Conservation (phyloP, 345 rosid genomes). For the Pistacia vera region DNA sequence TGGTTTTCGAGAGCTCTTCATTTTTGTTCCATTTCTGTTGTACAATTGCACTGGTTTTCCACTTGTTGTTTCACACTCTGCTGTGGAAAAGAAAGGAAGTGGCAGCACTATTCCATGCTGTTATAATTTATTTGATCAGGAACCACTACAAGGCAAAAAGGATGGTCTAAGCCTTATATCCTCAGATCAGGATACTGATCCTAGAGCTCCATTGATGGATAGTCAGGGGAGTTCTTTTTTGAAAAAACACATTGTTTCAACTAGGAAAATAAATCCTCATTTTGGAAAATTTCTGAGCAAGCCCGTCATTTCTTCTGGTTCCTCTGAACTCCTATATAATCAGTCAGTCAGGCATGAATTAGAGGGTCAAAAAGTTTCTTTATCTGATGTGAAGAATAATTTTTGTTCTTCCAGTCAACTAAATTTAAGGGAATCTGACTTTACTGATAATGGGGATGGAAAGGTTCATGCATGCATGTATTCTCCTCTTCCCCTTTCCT, state of each 20-base stretch:
- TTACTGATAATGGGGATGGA: slow-evolving; percentile 40
- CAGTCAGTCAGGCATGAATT: slow-evolving; percentile 33
- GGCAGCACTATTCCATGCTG: slow-evolving; percentile 66
- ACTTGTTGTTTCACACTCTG: slow-evolving; percentile 60
- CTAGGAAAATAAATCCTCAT: slow-evolving; percentile 30
- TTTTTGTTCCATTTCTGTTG: slow-evolving; percentile 77
- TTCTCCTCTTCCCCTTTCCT: slow-evolving; percentile 60
- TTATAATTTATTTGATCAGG: slow-evolving; percentile 63
- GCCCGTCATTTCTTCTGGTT: slow-evolving; percentile 40
- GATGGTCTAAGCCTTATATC: slow-evolving; percentile 74
- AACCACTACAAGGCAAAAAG: slow-evolving; percentile 44
- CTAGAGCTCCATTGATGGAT: slow-evolving; percentile 33
- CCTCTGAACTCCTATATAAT: slow-evolving; percentile 12
- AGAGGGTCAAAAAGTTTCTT: slow-evolving; percentile 31
- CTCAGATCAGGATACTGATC: slow-evolving; percentile 41
- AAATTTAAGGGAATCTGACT: slow-evolving; percentile 40
- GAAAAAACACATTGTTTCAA: slow-evolving; percentile 39
- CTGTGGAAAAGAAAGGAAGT: slow-evolving; percentile 49
- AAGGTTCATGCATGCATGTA: slow-evolving; percentile 76
- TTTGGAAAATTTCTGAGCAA: slow-evolving; percentile 34
- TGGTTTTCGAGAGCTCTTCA: slow-evolving; percentile 80
- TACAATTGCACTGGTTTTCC: slow-evolving; percentile 87
- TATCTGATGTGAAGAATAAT: slow-evolving; percentile 29
- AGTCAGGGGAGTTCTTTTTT: slow-evolving; percentile 36
- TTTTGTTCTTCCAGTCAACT: slow-evolving; percentile 36